Evolutionary conservation across 148 eudicot species (phyloP), one percentile per base, ranked within the genome.

Genomic region (Arbutus unedo): DNA sequence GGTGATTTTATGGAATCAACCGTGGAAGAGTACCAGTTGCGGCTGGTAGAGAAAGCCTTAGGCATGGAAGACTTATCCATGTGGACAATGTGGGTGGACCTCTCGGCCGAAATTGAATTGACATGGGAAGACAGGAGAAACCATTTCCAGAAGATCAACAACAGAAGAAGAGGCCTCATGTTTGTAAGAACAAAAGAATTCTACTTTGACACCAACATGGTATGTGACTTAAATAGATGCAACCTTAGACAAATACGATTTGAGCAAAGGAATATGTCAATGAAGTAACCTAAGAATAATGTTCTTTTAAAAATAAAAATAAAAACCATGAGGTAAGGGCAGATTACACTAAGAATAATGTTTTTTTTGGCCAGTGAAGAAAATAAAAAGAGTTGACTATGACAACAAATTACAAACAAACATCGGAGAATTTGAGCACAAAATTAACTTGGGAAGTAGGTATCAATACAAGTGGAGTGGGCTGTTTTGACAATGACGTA

Each of bases 1-100:
- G 5, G 49, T 47, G 84, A 25, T 8, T 73, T 70, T 7, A 76
- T 5, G 43, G 89, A 84, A 74, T 55, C 64, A 3, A 87, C 56
- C 8, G 49, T 78, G 77, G 89, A 83, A 25, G 85, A 41, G 82
- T 87, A 77, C 91, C 91, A 89, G 7, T 59, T 31, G 70, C 83
- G 55, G 71, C 72, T 86, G 83, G 49, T 82, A 14, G 85, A 25
- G 70, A 89, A 87, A 41, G 86, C 84, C 71, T 71, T 79, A 3
- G 91, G 91, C 88, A 87, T 89, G 68, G 19, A 21, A 9, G 89
- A 83, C 76, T 85, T 85, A 85, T 89, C 87, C 89, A 89, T 89
- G 87, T 89, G 89, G 74, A 89, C 80, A 31, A 89, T 89, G 55
- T 87, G 85, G 18, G 79, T 81, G 3, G 78, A 84, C 51, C 89